These are phyloP conservation scores for Linnemannia exigua DNA, from an alignment of 192 early-diverging fungal species.

Conservation along the genomic window DNA sequence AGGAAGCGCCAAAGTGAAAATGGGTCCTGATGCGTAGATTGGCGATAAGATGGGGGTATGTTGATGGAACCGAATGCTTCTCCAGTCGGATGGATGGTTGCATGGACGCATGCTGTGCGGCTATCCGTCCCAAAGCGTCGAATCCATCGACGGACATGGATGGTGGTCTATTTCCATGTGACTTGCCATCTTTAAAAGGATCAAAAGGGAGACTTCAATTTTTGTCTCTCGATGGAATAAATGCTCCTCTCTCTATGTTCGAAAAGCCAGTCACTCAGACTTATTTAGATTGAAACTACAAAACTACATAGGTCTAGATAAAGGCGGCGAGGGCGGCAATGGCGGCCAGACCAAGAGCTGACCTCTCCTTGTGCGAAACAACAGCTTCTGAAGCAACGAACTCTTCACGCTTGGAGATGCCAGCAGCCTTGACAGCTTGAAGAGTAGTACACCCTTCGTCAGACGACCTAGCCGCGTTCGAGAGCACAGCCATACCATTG, in stretches of 20 bases:
- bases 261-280: neutral
- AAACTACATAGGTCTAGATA: no score
- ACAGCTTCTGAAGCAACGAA: neutral
- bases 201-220: slow-evolving; percentile 41
- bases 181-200: slow-evolving; percentile 53
- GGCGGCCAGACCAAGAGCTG: neutral
- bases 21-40: neutral
- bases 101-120: neutral
- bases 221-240: neutral
- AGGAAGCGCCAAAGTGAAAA: no score
- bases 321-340: neutral
- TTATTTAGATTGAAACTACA: no score
- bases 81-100: slow-evolving; percentile 2
- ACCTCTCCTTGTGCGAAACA: neutral
- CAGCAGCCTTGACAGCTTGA: neutral
- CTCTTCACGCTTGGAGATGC: neutral
- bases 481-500: slow-evolving; percentile 39
- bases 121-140: neutral
- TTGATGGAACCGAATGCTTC: neutral
- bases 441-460: slow-evolving; percentile 17
- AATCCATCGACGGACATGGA: neutral
- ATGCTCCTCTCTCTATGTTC: neutral
- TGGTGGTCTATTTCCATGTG: slow-evolving; percentile 20
- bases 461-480: slow-evolving; percentile 8
- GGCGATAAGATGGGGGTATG: neutral